A percentile compares a stretch with the other conserved stretches of the same genome.
These are phyloP conservation scores for Podaxis sp. DNA, from an alignment of 768 basidiomycete genomes.

Conservation along the genomic window DNA sequence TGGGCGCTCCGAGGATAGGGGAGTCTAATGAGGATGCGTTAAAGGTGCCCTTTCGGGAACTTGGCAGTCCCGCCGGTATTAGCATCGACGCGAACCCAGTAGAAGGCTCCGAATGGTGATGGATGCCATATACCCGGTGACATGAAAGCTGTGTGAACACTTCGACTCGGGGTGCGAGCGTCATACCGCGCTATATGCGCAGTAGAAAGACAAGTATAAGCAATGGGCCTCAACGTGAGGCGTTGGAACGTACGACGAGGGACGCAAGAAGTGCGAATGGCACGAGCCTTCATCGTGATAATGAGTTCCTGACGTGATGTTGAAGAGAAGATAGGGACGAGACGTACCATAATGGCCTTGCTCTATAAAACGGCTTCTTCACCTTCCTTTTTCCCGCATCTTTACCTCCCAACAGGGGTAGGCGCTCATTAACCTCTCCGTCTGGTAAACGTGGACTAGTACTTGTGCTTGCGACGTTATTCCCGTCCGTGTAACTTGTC, in stretches of 20 bases:
- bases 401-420: not conserved
- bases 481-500: not conserved
- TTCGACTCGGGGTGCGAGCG: slow-evolving; percentile 76
- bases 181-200: slow-evolving; percentile 73
- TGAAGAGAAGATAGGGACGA: not conserved
- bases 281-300: slow-evolving; percentile 57
- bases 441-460: not conserved
- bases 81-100: not conserved
- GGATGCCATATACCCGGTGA: slow-evolving; percentile 42
- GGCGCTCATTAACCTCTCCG: not conserved
- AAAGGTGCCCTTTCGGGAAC: not conserved
- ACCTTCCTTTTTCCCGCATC: not conserved
- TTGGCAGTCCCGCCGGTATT: not conserved
- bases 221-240: slow-evolving; percentile 1
- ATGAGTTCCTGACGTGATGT: slow-evolving; percentile 1
- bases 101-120: slow-evolving; percentile 10
- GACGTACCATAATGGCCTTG: slow-evolving; percentile 50
- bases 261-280: slow-evolving; percentile 71
- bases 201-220: slow-evolving; percentile 12
- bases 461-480: not conserved
- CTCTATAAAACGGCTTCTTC: slow-evolving; percentile 52
- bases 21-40: slow-evolving; percentile 14
- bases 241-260: slow-evolving; percentile 54
- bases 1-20: slow-evolving; percentile 20
- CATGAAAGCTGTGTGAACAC: slow-evolving; percentile 81